Conservation (phyloP, 2,329 filamentous ascomycete species). For the Pseudopyricularia javanii region DNA sequence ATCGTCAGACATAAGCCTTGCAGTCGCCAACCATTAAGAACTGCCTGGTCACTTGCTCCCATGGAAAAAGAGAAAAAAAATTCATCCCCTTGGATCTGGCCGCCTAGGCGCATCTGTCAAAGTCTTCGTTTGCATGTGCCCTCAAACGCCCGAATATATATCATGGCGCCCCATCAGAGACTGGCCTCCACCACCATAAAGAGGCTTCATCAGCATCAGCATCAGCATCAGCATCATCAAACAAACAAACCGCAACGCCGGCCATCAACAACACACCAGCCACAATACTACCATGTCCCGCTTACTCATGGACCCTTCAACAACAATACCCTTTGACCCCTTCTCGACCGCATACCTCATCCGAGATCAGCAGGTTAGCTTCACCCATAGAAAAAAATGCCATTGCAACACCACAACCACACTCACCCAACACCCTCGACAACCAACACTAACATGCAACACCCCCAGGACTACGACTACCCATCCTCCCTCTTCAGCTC, state of each 20-base stretch:
- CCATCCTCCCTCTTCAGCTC: not conserved
- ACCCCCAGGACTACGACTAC: not conserved
- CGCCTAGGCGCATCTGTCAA: not conserved
- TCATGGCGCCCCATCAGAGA: not conserved
- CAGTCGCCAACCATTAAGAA: not conserved
- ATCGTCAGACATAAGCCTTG: not conserved
- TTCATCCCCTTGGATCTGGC: too few relatives aligned
- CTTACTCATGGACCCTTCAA: not conserved
- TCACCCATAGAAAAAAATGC: too few relatives aligned
- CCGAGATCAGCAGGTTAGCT: slow-evolving; percentile 1
- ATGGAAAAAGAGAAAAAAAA: too few relatives aligned
- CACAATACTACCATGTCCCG: not conserved
- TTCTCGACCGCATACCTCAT: slow-evolving; percentile 3
- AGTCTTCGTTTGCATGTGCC: not conserved
- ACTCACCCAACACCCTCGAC: not conserved
- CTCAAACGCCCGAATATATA: not conserved
- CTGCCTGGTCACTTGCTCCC: not conserved
- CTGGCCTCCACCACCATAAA: not conserved
- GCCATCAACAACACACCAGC: not conserved
- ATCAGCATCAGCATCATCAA: not conserved
- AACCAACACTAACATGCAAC: not conserved
- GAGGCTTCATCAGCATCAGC: not conserved
- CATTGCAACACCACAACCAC: too few relatives aligned
- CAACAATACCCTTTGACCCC: slow-evolving; percentile 2
- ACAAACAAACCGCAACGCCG: not conserved